Evolutionary conservation across 2,329 filamentous ascomycete genomes (phyloP).

Genomic region (Teratosphaeria nubilosa): DNA sequence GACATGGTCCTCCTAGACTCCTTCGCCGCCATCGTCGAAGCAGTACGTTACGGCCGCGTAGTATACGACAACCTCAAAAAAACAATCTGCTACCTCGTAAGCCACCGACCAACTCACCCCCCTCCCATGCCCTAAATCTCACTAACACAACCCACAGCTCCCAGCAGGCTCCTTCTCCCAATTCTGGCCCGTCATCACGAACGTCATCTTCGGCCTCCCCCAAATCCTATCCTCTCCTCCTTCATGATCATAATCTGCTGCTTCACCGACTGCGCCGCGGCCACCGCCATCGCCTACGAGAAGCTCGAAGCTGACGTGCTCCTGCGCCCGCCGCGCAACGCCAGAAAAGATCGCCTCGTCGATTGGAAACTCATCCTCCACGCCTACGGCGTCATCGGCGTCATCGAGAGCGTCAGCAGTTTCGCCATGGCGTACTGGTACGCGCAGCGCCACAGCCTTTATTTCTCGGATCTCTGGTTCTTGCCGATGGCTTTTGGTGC

Average conservation of each 20-base stretch:
- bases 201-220: constrained; percentile 58
- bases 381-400: constrained; percentile 60
- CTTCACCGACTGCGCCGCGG: constrained; percentile 67
- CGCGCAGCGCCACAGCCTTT: constrained; percentile 44
- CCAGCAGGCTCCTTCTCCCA: constrained; percentile 66
- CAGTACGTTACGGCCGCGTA: constrained; percentile 35
- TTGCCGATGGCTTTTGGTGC: constrained; percentile 63
- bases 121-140: not conserved
- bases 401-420: constrained; percentile 35
- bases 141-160: constrained; percentile 26
- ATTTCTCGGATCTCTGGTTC: constrained; percentile 61
- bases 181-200: constrained; percentile 66
- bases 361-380: constrained; percentile 64
- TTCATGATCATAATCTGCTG: constrained; percentile 54
- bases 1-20: constrained; percentile 38
- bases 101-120: not conserved
- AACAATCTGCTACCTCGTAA: constrained; percentile 1
- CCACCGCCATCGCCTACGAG: constrained; percentile 66
- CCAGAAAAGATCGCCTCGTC: constrained; percentile 61
- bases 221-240: constrained; percentile 63
- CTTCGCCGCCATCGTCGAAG: constrained; percentile 36
- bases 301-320: constrained; percentile 67
- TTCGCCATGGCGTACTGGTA: constrained; percentile 40
- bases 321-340: constrained; percentile 55
- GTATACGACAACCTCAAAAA: constrained; percentile 40